These are phyloP conservation scores for Cercophora newfieldiana DNA, from an alignment of 495 filamentous ascomycete genomes.

Conservation along the genomic window DNA sequence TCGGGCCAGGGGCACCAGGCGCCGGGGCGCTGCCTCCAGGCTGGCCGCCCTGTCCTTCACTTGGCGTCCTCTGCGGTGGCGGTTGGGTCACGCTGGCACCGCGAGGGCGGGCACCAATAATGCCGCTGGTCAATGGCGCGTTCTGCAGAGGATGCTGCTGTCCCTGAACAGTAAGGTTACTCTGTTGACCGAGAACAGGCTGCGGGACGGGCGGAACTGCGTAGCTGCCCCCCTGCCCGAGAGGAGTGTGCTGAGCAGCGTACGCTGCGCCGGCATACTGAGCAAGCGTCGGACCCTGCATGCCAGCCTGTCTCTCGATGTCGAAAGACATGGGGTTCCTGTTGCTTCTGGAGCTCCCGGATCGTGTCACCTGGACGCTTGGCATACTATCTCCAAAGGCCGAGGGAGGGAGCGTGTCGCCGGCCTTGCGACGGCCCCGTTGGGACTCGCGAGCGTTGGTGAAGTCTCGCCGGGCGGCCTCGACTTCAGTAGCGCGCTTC, in stretches of 20 bases:
- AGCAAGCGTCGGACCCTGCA: slow-evolving; percentile 21
- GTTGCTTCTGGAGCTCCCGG: slow-evolving; percentile 16
- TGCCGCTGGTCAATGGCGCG: slow-evolving; percentile 1
- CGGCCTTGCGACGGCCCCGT: slow-evolving; percentile 47
- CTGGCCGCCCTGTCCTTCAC: neutral
- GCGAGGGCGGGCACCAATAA: slow-evolving; percentile 24
- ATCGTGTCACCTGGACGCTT: slow-evolving; percentile 38
- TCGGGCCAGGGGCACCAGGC: neutral
- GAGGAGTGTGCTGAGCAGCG: slow-evolving; percentile 16
- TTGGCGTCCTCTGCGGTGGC: no score
- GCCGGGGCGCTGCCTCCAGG: neutral
- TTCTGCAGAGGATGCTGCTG: slow-evolving; percentile 17
- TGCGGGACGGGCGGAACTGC: slow-evolving; percentile 12
- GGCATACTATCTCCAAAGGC: slow-evolving; percentile 4
- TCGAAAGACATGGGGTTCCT: slow-evolving; percentile 26
- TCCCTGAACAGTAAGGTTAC: slow-evolving; percentile 16
- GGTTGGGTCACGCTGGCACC: slow-evolving; percentile 27
- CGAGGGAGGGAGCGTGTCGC: slow-evolving; percentile 39
- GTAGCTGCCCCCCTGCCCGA: neutral
- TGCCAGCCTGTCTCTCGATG: slow-evolving; percentile 31
- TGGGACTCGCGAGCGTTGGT: slow-evolving; percentile 39
- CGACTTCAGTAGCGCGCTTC: slow-evolving; percentile 28
- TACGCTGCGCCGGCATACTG: slow-evolving; percentile 29
- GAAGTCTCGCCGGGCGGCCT: slow-evolving; percentile 26
- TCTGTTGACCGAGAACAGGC: slow-evolving; percentile 2